Conservation (phyloP, 139 green algal species). For the Choricystis sp. region DNA sequence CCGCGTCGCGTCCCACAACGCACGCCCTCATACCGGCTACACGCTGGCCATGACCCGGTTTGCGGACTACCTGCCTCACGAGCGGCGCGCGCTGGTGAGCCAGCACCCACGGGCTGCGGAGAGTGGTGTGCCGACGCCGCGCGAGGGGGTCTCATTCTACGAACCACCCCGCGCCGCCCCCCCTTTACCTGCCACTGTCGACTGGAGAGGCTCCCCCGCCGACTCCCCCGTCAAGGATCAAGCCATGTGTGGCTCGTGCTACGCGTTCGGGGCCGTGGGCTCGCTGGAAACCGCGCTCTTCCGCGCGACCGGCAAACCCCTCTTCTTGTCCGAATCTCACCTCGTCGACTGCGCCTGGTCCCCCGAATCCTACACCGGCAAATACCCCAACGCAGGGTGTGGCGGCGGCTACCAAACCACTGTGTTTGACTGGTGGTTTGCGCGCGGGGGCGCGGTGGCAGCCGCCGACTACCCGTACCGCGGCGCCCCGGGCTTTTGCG, state of each 20-base stretch:
- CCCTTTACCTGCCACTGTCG: slow-evolving; percentile 18
- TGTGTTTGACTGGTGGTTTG: slow-evolving; percentile 23
- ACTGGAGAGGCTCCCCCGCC: slow-evolving; percentile 22
- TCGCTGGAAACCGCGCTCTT: slow-evolving; percentile 28
- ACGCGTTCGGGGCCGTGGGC: slow-evolving; percentile 25
- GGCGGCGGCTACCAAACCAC: slow-evolving; percentile 15
- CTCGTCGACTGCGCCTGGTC: slow-evolving; percentile 42
- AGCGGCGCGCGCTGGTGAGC: slow-evolving; percentile 1
- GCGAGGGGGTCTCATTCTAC: not conserved
- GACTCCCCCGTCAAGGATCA: slow-evolving; percentile 47
- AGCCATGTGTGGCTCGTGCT: slow-evolving; percentile 31
- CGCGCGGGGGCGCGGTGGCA: slow-evolving; percentile 7
- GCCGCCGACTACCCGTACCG: slow-evolving; percentile 33
- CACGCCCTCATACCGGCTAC: not conserved
- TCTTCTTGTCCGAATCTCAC: slow-evolving; percentile 34
- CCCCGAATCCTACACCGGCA: not conserved
- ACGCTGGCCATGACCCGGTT: slow-evolving; percentile 25
- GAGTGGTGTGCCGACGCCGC: too few relatives aligned
- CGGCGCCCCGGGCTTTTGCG: slow-evolving; percentile 30
- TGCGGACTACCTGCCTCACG: slow-evolving; percentile 27
- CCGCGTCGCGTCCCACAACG: slow-evolving; percentile 15
- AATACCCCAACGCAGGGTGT: not conserved
- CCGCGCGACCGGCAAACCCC: slow-evolving; percentile 20
- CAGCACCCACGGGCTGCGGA: not conserved
- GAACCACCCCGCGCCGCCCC: too few relatives aligned